Base-by-base conservation (phyloP, 192 early-diverging fungal species). In the Linderina pennispora region DNA sequence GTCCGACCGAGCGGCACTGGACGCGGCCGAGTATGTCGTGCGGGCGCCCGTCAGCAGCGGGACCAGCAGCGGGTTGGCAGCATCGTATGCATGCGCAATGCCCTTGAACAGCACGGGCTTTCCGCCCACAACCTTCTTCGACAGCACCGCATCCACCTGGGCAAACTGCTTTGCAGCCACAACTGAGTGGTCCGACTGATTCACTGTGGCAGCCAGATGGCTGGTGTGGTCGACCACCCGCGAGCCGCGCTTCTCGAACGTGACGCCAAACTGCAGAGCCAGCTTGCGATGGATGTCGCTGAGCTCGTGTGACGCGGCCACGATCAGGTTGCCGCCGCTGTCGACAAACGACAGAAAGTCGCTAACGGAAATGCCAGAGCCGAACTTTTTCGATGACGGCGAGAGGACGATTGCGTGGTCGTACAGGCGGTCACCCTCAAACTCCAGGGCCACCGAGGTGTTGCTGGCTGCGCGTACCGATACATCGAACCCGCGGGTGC, bases 251-350 rank as follows among this genome's bases (percentile, higher is more conserved):
- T 78, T 77, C 49, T 95, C 95, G 38, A 86, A 85, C 26, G 88
- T 88, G 15, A 90, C 81, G 39, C 88, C 88, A 54, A 97, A 90
- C 56, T 97, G 94, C 51, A 78, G 74, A n/a, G 82, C 84, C 31
- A 99, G 75, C 48, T 90, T 89, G 10, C 91, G 81, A 4, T 89
- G 45, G 6, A 77, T 62, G 24, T 87, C 86, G 4, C 79, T 76
- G 15, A 86, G 46, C 34, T 83, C 75, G 23, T 77, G 56, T 7
- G 81, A 78, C 1, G 77, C 83, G 3, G 83, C 87, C 10, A 93
- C 40, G 4, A 99, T 31, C 23, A 97, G 59, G 60, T 97, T 99
- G 16, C 94, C 97, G 24, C 93, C 94, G 19, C 81, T 75, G 39
- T 93, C 83, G 32, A 97, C 78, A 61, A 92, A 99, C 37, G 89